Percentiles rank a stretch among this genome's conserved stretches.
These are phyloP conservation scores for Herpotrichia juniperi DNA, from an alignment of 2,329 filamentous ascomycete species.

Conservation along the genomic window DNA sequence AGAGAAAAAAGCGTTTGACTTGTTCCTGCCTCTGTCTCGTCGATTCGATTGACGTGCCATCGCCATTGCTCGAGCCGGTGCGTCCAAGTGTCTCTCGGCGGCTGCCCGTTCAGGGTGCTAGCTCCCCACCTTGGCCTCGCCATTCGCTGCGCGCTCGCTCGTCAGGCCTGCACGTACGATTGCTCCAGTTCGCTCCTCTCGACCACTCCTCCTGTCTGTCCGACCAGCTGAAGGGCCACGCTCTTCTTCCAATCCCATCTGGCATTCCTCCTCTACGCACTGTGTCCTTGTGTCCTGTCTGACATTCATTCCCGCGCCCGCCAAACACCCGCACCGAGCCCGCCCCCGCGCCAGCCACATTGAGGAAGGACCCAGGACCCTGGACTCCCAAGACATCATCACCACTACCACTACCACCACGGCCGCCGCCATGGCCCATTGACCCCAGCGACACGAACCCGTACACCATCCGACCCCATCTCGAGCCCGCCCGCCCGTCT, in stretches of 20 bases:
- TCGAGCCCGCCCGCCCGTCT: not conserved
- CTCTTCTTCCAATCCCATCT: not conserved
- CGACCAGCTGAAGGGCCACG: no score
- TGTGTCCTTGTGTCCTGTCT: slow-evolving; percentile 3
- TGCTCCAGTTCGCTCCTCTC: no score
- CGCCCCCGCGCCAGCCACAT: slow-evolving; percentile 28
- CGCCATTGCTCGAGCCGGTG: not conserved
- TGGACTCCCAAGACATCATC: slow-evolving; percentile 23
- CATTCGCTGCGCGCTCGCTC: no score
- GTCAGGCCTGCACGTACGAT: no score
- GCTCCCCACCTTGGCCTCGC: not conserved
- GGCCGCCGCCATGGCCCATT: slow-evolving; percentile 41
- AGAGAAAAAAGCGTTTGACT: not conserved
- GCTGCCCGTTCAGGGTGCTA: no score
- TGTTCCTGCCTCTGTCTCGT: not conserved
- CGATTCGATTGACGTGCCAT: not conserved
- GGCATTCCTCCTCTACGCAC: not conserved
- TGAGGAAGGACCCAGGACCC: slow-evolving; percentile 15
- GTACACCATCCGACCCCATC: not conserved
- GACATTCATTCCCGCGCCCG: slow-evolving; percentile 32
- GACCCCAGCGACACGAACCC: slow-evolving; percentile 25
- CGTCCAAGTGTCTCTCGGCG: not conserved
- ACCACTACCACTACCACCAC: no score
- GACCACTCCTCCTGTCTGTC: no score
- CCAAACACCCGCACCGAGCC: slow-evolving; percentile 9